Evolutionary conservation across 768 basidiomycete species (phyloP).

Genomic region (Clitopilus hobsonii): DNA sequence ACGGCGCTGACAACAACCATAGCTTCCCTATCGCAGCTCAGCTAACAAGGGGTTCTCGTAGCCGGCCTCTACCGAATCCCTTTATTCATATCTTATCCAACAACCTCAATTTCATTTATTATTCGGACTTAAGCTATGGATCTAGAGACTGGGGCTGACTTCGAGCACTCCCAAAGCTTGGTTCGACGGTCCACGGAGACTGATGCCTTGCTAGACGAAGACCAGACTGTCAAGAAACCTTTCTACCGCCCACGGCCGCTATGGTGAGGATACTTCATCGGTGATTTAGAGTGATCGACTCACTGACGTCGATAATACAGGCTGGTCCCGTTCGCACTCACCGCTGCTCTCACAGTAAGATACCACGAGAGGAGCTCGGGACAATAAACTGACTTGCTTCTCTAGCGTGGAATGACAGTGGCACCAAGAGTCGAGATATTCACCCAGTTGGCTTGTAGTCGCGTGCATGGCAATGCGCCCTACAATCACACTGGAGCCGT

Average conservation of each 20-base stretch:
- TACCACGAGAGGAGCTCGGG: conserved; percentile 4
- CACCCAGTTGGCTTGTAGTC: conserved; percentile 71
- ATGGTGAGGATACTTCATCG: conserved; percentile 29
- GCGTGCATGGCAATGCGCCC: conserved; percentile 36
- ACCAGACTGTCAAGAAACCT: conserved; percentile 31
- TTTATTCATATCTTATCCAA: not conserved
- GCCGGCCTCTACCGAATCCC: conserved; percentile 1
- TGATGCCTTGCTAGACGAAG: conserved; percentile 15
- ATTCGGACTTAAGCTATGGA: conserved; percentile 10
- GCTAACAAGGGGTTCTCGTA: not conserved
- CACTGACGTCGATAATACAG: conserved; percentile 27
- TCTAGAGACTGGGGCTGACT: conserved; percentile 11
- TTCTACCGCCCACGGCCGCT: conserved; percentile 49
- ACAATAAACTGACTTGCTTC: conserved; percentile 7
- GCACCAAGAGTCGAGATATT: conserved; percentile 78
- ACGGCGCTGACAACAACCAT: not conserved
- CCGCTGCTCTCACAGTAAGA: conserved; percentile 60
- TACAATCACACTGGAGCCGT: conserved; percentile 40
- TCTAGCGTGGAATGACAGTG: conserved; percentile 80
- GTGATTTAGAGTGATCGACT: not conserved
- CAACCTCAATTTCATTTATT: not conserved
- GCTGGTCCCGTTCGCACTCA: conserved; percentile 75
- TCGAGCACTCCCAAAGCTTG: conserved; percentile 8
- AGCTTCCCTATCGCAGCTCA: conserved; percentile 1
- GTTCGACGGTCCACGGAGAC: conserved; percentile 13